phyloP scores from a whole-genome alignment of 495 filamentous ascomycete genomes.

The Cetradonia linearis region DNA sequence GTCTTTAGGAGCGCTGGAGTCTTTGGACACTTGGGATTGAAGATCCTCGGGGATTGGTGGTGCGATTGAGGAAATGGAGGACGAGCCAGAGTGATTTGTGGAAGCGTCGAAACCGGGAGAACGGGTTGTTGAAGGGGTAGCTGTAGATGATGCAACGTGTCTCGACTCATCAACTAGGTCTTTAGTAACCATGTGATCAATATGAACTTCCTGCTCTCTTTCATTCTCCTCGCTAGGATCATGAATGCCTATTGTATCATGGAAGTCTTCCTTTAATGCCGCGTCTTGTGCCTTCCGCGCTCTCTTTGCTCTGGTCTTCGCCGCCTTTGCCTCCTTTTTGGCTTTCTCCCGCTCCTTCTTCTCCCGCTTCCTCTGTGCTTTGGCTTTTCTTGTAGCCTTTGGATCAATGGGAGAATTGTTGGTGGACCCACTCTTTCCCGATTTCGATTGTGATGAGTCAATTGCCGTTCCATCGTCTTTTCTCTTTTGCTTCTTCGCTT shows the following conservation, averaged over 20 bases:
- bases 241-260: conserved; percentile 1
- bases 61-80: conserved; percentile 60
- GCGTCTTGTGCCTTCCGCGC: conserved; percentile 31
- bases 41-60: conserved; percentile 41
- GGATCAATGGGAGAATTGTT: neutral
- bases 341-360: conserved; percentile 44
- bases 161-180: conserved; percentile 33
- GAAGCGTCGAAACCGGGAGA: conserved; percentile 58
- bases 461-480: conserved; percentile 25
- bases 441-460: neutral
- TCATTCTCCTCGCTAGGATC: conserved; percentile 24
- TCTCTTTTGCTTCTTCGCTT: conserved; percentile 38
- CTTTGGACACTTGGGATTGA: conserved; percentile 27
- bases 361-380: conserved; percentile 35
- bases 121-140: conserved; percentile 42
- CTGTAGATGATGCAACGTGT: conserved; percentile 37
- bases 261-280: conserved; percentile 10
- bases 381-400: conserved; percentile 17
- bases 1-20: neutral
- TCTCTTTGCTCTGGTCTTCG: conserved; percentile 40
- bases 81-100: conserved; percentile 50
- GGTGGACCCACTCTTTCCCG: neutral
- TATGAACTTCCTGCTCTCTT: conserved; percentile 26
- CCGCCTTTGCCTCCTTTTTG: conserved; percentile 35
- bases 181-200: conserved; percentile 39